Percentiles rank a stretch among this genome's conserved stretches.
phyloP scores from a whole-genome alignment of 169 alveolate genomes.

The Babesia microti region DNA sequence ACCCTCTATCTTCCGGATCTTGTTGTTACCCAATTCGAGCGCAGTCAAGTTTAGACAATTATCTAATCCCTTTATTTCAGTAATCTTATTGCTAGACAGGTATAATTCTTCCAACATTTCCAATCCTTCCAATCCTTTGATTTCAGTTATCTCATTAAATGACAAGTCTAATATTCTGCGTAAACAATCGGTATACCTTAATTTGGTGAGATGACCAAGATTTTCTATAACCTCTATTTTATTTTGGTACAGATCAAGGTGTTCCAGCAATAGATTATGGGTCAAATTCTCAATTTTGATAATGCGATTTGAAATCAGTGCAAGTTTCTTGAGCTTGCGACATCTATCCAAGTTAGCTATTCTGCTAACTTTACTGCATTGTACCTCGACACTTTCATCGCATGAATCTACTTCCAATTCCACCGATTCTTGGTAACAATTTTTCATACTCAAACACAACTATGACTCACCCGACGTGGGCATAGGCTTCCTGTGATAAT shows the following conservation, averaged over 20 bases:
- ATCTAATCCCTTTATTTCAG: conserved; percentile 53
- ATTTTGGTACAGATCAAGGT: conserved; percentile 69
- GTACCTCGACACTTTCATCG: conserved; percentile 25
- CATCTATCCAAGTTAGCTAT: conserved; percentile 49
- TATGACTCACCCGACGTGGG: not conserved
- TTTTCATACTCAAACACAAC: not conserved
- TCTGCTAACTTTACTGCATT: conserved; percentile 37
- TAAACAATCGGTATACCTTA: conserved; percentile 39
- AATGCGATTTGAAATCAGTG: conserved; percentile 62
- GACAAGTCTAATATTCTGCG: conserved; percentile 58
- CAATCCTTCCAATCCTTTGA: conserved; percentile 51
- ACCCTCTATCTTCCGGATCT: conserved; percentile 63
- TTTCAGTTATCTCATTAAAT: conserved; percentile 53
- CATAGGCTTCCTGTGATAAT: no score
- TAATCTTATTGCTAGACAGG: conserved; percentile 63
- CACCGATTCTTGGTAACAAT: conserved; percentile 23
- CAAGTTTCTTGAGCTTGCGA: conserved; percentile 47
- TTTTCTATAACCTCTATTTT: conserved; percentile 57
- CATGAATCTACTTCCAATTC: conserved; percentile 13
- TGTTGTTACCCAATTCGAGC: conserved; percentile 75
- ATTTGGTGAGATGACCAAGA: conserved; percentile 46
- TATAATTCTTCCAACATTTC: conserved; percentile 64
- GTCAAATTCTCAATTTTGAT: conserved; percentile 62
- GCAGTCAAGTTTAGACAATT: conserved; percentile 50
- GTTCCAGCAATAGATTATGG: conserved; percentile 36